phyloP scores from a whole-genome alignment of 2,329 filamentous ascomycete species.

The Aureobasidium sp. region DNA sequence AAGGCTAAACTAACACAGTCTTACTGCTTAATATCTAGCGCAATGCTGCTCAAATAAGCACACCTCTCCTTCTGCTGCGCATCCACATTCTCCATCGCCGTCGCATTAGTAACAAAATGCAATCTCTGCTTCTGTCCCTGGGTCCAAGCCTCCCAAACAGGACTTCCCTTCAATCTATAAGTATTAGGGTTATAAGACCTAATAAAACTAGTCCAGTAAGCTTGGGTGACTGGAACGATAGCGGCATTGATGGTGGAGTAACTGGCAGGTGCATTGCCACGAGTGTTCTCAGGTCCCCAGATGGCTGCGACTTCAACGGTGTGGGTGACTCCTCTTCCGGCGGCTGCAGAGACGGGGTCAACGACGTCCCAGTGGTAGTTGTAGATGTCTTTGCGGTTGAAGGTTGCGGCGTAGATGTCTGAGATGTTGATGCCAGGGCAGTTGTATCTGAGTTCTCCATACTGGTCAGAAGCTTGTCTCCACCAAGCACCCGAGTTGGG shows the following conservation, averaged over 20 bases:
- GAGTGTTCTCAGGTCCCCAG: constrained; percentile 53
- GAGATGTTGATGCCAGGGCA: constrained; percentile 54
- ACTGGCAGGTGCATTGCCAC: constrained; percentile 41
- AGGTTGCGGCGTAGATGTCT: constrained; percentile 24
- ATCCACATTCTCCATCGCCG: constrained; percentile 31
- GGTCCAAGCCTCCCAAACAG: constrained; percentile 44
- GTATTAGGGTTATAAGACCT: constrained; percentile 57
- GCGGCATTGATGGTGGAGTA: constrained; percentile 49
- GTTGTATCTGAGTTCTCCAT: constrained; percentile 58
- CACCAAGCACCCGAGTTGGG: constrained; percentile 46
- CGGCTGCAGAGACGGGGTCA: constrained; percentile 44
- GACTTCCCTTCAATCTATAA: constrained; percentile 36
- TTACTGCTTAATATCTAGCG: constrained; percentile 39
- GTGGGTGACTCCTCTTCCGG: constrained; percentile 58
- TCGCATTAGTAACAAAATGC: constrained; percentile 31
- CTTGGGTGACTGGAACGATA: constrained; percentile 55
- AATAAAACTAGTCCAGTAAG: constrained; percentile 70
- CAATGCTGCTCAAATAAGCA: constrained; percentile 42
- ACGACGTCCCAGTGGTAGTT: constrained; percentile 56
- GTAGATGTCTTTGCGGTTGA: not conserved
- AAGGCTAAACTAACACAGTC: no score
- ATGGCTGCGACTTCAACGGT: constrained; percentile 59
- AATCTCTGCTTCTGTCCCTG: constrained; percentile 23
- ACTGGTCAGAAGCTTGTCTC: constrained; percentile 49
- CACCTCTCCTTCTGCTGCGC: constrained; percentile 36